phyloP scores from a whole-genome alignment of 2,329 filamentous ascomycete genomes.

The Colletotrichum nymphaeae region DNA sequence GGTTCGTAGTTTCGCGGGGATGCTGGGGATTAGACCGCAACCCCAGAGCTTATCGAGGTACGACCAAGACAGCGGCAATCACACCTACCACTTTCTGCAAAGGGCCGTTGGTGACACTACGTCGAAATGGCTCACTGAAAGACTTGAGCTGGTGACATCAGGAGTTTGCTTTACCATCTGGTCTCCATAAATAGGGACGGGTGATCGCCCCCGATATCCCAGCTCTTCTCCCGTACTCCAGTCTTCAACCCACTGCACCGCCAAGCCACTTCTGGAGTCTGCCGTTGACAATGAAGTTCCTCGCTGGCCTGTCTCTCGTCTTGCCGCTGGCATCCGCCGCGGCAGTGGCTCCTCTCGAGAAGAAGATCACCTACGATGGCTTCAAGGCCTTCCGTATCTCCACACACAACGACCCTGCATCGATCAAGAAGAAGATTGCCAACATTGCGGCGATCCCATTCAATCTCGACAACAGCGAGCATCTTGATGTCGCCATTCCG shows the following conservation, averaged over 20 bases:
- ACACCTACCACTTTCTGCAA: constrained; percentile 35
- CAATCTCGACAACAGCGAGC: constrained; percentile 32
- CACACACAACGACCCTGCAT: constrained; percentile 52
- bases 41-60: constrained; percentile 5
- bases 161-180: background rate
- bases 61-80: constrained; percentile 16
- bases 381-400: constrained; percentile 56
- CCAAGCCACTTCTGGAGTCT: background rate
- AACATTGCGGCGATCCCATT: constrained; percentile 36
- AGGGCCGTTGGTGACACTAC: constrained; percentile 8
- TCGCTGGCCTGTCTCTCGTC: constrained; percentile 13
- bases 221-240: background rate
- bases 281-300: constrained; percentile 26
- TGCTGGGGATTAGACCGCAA: background rate
- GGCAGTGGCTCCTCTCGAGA: constrained; percentile 22
- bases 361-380: constrained; percentile 43
- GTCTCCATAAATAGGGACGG: constrained; percentile 6
- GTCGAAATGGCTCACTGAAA: background rate
- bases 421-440: constrained; percentile 47
- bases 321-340: constrained; percentile 33
- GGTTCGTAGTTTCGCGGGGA: background rate
- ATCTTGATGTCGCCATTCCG: constrained; percentile 41
- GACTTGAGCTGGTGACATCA: fast-evolving
- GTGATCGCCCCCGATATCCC: background rate
- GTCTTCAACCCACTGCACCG: background rate